Evolutionary conservation across 2,329 filamentous ascomycete genomes (phyloP).

Genomic region (Blastomyces emzantsi): DNA sequence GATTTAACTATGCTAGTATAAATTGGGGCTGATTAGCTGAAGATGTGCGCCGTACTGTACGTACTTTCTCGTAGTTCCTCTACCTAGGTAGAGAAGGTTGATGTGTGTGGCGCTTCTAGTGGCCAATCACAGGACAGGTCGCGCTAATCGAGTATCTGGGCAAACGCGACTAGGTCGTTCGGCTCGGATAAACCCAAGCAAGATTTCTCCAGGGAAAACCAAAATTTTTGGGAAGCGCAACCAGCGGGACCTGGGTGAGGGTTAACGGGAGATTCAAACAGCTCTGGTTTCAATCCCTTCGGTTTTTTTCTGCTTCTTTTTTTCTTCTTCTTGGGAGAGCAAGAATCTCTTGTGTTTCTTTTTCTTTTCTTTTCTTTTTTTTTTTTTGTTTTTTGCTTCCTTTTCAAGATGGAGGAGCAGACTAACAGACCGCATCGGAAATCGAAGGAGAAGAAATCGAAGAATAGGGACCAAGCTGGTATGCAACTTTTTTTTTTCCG

Average conservation of each 20-base stretch:
- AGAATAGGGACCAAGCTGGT: constrained; percentile 18
- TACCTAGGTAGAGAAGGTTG: no score
- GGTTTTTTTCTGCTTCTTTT: background rate
- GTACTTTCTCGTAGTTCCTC: no score
- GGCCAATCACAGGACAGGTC: no score
- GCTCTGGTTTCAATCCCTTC: constrained; percentile 14
- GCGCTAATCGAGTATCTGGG: background rate
- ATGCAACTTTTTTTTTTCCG: background rate
- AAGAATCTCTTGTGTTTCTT: background rate
- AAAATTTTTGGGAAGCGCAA: background rate
- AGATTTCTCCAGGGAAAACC: background rate
- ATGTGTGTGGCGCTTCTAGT: no score
- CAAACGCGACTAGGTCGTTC: no score
- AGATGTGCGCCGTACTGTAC: no score
- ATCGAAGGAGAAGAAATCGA: constrained; percentile 64
- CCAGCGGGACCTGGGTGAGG: background rate
- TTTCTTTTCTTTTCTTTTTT: no score
- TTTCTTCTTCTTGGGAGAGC: background rate
- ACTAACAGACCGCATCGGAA: constrained; percentile 76
- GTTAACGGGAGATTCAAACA: constrained; percentile 11
- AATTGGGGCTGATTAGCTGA: no score
- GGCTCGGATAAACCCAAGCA: background rate
- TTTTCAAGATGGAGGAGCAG: constrained; percentile 64
- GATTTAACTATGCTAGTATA: no score
- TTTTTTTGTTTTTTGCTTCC: background rate